phyloP scores from a whole-genome alignment of 2,329 filamentous ascomycete species.

The Calonectria pauciramosa region DNA sequence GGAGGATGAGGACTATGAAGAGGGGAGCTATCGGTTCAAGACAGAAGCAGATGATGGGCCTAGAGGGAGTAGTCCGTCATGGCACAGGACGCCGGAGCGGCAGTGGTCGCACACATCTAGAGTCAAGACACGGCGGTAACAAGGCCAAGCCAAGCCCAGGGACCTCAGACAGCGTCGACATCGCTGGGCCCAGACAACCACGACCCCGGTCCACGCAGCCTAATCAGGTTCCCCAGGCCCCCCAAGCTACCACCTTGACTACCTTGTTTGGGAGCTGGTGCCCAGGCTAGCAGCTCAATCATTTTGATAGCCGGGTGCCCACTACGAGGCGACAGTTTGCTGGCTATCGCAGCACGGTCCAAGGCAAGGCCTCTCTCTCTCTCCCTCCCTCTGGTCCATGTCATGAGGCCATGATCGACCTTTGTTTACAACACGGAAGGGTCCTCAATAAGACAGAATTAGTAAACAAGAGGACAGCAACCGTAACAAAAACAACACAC shows the following conservation, averaged over 20 bases:
- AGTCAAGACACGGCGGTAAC: background rate
- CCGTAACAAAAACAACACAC: background rate
- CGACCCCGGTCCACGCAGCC: conserved; percentile 8
- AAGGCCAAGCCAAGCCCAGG: background rate
- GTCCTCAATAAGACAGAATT: background rate
- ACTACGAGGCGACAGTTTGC: background rate
- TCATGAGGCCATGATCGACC: background rate
- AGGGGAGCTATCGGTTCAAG: conserved; percentile 31
- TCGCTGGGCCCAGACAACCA: background rate
- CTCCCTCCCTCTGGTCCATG: too few relatives aligned
- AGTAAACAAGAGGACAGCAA: background rate
- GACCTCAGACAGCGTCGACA: background rate
- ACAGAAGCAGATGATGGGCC: background rate
- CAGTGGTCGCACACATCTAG: background rate
- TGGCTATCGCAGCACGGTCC: background rate
- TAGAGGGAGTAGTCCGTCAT: background rate
- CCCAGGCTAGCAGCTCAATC: conserved; percentile 3
- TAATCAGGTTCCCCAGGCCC: conserved; percentile 1
- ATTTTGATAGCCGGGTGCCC: conserved; percentile 5
- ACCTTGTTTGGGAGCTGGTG: conserved; percentile 5
- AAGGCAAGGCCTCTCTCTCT: background rate
- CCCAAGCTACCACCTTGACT: background rate
- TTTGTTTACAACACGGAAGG: background rate
- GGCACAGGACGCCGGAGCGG: background rate
- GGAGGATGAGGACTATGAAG: conserved; percentile 20